Percentiles rank a stretch among this genome's conserved stretches.
phyloP scores from a whole-genome alignment of 2,329 filamentous ascomycete genomes.

The Sclerotinia borealis region DNA sequence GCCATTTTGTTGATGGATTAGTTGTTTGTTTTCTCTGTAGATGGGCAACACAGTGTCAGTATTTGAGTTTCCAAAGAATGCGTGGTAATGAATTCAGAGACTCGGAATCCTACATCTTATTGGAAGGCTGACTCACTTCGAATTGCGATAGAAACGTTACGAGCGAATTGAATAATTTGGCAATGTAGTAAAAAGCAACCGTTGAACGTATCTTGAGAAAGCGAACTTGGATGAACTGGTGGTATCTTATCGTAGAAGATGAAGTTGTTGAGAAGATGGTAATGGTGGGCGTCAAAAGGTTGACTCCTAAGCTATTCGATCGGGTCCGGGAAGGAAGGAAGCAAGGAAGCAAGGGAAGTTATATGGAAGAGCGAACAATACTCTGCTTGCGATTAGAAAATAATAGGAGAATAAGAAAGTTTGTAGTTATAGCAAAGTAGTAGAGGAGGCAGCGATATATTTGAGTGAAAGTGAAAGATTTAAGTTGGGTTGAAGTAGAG shows the following conservation, averaged over 20 bases:
- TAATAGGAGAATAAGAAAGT: neutral
- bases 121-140: conserved; percentile 31
- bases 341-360: neutral
- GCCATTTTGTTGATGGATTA: conserved; percentile 45
- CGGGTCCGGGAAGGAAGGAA: neutral
- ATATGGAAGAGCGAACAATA: neutral
- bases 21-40: conserved; percentile 30
- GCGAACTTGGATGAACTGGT: conserved; percentile 15
- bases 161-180: conserved; percentile 24
- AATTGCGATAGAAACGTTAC: conserved; percentile 32
- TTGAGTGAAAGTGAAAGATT: too few relatives aligned
- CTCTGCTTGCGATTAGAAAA: neutral
- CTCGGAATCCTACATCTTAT: neutral
- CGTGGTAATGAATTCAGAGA: conserved; percentile 14
- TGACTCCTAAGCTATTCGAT: conserved; percentile 5
- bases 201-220: conserved; percentile 20
- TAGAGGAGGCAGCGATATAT: too few relatives aligned
- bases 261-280: conserved; percentile 23
- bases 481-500: too few relatives aligned
- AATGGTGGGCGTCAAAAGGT: conserved; percentile 15
- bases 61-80: conserved; percentile 11
- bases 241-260: conserved; percentile 25
- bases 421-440: too few relatives aligned
- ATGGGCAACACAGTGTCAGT: conserved; percentile 28
- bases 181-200: conserved; percentile 22